Base-by-base conservation (phyloP, 2,329 filamentous ascomycete genomes). In the Bipolaris cookei region DNA sequence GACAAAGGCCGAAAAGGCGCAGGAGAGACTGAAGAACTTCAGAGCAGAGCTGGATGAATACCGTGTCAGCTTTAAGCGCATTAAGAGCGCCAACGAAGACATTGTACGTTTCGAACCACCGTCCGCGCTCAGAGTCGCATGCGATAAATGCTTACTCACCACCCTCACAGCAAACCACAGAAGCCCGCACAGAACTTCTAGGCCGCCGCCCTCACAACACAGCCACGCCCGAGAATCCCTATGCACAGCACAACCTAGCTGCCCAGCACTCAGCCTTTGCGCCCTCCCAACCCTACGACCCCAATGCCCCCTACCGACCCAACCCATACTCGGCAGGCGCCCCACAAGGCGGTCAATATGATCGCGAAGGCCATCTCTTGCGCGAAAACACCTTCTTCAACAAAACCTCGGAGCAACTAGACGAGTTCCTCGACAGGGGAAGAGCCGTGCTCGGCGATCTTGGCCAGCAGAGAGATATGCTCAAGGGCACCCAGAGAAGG, bases 381-480 rank as follows among this genome's bases (percentile, higher is more conserved):
- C 85, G 92, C 47, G 95, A 99, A 79, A 92, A 97, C 69, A 89
- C 84, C 59, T 98, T 99, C 81, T 91, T 97, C 68, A 78, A 85
- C 18, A 88, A 84, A 66, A 95, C 94, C 3, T 90, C 96, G 73
- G 84, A 84, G 16, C 92, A 95, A 51, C 83, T 99, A 1, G 95
- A 99, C 74, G 94, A 98, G 66, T 99, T 97, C 73, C 86, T 99
- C 54, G 93, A 96, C 45, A 84, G 94, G 2, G 95, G 95, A 0
- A 88, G 96, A 72, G 91, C 92, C 0, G 95, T 99, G 35, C 82
- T 98, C 25, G 90, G 90, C 6, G 93, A 98, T 77, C 78, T 99
- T 54, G 90, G 91, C 3, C 85, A 95, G 71, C 95, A 99, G 81
- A 86, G 91, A 52, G 94, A 98, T 75, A 93, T 97, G 81, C 83